phyloP scores from a whole-genome alignment of 2,329 filamentous ascomycete species.

The Spiromastix sp. region DNA sequence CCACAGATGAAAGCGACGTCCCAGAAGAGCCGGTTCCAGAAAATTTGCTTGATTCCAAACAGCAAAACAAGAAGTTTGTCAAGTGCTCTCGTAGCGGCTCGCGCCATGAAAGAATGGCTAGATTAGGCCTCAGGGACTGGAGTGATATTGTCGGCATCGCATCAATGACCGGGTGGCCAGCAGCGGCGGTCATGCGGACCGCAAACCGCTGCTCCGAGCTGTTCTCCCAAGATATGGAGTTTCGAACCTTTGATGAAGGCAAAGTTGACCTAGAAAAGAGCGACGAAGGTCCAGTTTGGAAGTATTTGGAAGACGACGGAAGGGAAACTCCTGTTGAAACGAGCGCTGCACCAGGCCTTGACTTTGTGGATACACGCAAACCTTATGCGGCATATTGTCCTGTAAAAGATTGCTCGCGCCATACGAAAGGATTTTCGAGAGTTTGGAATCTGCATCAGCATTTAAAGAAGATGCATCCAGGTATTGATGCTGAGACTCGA shows the following conservation, averaged over 20 bases:
- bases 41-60: neutral
- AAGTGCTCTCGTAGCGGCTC: conserved; percentile 1
- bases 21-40: conserved; percentile 5
- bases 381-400: conserved; percentile 21
- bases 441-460: conserved; percentile 29
- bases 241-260: conserved; percentile 45
- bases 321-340: neutral
- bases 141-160: conserved; percentile 73
- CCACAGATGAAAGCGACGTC: conserved; percentile 2
- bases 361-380: neutral
- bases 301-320: conserved; percentile 27
- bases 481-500: neutral
- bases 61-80: neutral
- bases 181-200: conserved; percentile 55
- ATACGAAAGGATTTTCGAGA: conserved; percentile 23
- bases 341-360: neutral
- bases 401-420: conserved; percentile 18
- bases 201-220: conserved; percentile 63
- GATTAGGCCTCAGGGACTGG: conserved; percentile 58
- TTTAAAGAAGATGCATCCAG: conserved; percentile 21
- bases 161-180: conserved; percentile 59
- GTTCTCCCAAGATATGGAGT: conserved; percentile 61
- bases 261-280: conserved; percentile 12
- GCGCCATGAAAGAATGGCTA: conserved; percentile 6
- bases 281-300: conserved; percentile 11